Percentiles rank a stretch among this genome's conserved stretches.
These are phyloP conservation scores for Halophytophthora polymorphica DNA, from an alignment of 352 stramenopile species.

Conservation along the genomic window DNA sequence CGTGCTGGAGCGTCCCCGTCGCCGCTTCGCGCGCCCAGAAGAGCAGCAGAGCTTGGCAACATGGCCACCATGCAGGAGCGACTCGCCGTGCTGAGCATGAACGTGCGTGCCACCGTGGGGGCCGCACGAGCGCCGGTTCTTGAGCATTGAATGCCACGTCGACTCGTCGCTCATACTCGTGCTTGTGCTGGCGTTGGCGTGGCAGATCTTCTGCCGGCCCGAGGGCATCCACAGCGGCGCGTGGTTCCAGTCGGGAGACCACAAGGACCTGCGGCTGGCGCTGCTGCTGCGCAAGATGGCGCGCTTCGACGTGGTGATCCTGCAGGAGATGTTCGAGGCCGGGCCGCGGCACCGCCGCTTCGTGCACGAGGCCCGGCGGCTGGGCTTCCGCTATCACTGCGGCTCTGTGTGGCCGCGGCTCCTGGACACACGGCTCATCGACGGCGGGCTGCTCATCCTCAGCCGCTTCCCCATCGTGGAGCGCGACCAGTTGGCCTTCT, in stretches of 20 bases:
- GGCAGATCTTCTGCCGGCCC: conserved; percentile 74
- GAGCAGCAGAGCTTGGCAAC: conserved; percentile 1
- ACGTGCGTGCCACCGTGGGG: conserved; percentile 29
- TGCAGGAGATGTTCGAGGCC: conserved; percentile 82
- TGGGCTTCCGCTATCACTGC: conserved; percentile 75
- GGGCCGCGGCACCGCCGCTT: conserved; percentile 55
- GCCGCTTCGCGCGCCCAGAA: neutral
- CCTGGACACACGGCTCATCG: conserved; percentile 53
- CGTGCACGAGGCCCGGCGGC: conserved; percentile 40
- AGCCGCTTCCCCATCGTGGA: conserved; percentile 80
- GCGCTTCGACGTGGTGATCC: conserved; percentile 67
- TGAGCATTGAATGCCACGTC: conserved; percentile 5
- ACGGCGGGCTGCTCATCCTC: conserved; percentile 78
- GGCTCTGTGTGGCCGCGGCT: conserved; percentile 68
- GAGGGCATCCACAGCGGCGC: conserved; percentile 73
- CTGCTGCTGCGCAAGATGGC: conserved; percentile 72
- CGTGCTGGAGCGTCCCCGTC: conserved; percentile 2
- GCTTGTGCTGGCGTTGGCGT: neutral
- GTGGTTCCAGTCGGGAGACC: conserved; percentile 68
- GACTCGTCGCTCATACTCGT: conserved; percentile 1
- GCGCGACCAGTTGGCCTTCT: conserved; percentile 55
- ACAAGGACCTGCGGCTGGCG: conserved; percentile 67
- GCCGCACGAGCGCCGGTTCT: conserved; percentile 1
- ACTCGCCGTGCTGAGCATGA: conserved; percentile 67
- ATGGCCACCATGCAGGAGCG: conserved; percentile 38